A percentile compares a stretch with the other conserved stretches of the same genome.
phyloP scores from a whole-genome alignment of 495 filamentous ascomycete genomes.

The Xylaria castorea region DNA sequence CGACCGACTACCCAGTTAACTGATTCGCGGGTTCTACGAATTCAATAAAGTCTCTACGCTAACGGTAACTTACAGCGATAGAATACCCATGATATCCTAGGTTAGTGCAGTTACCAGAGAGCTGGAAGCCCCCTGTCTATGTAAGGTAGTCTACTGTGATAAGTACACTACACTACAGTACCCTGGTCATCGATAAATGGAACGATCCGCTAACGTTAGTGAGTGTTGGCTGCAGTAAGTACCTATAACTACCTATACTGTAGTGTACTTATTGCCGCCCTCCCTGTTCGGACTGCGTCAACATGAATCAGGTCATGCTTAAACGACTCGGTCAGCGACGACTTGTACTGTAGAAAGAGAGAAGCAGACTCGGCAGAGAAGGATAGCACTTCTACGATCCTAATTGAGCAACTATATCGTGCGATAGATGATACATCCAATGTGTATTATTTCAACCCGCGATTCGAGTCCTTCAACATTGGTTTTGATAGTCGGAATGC shows the following conservation, averaged over 20 bases:
- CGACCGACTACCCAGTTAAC: not conserved
- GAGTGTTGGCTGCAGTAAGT: not conserved
- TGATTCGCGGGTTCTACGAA: not conserved
- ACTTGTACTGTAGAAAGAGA: not conserved
- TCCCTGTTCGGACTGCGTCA: constrained; percentile 13
- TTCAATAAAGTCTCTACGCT: too few species aligned
- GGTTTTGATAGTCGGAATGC: not conserved
- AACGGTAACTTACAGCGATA: not conserved
- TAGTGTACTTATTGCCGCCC: not conserved
- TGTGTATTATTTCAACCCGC: not conserved
- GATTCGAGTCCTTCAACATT: not conserved
- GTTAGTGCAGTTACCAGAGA: not conserved
- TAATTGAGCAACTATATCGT: not conserved
- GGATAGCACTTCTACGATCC: not conserved
- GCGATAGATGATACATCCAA: not conserved
- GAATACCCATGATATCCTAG: not conserved
- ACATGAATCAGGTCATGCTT: not conserved
- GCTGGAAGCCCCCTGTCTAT: constrained; percentile 11
- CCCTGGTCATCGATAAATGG: not conserved
- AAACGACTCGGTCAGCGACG: constrained; percentile 15
- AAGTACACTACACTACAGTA: too few species aligned
- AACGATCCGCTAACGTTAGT: not conserved
- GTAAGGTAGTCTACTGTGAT: too few species aligned
- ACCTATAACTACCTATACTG: not conserved
- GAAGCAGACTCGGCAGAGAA: not conserved